phyloP scores from a whole-genome alignment of 768 basidiomycete species.

The Leccinum fibrillosum region DNA sequence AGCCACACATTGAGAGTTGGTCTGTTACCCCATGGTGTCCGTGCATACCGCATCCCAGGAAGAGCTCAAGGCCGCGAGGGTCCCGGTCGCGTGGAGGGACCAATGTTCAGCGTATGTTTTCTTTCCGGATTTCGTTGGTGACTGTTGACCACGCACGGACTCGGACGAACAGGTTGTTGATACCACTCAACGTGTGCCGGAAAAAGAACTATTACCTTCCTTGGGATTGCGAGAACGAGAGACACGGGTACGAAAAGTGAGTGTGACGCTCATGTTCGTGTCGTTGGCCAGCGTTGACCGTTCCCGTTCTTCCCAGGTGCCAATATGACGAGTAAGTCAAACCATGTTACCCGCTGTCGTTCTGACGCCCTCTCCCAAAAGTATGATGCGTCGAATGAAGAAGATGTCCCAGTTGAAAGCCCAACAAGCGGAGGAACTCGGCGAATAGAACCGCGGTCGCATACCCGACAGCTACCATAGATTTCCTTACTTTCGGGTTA shows the following conservation, averaged over 20 bases:
- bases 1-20: neutral
- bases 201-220: conserved; percentile 73
- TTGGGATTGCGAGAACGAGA: conserved; percentile 94
- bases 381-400: conserved; percentile 88
- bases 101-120: conserved; percentile 82
- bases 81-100: conserved; percentile 86
- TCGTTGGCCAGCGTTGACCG: conserved; percentile 6
- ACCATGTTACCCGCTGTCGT: neutral
- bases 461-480: conserved; percentile 16
- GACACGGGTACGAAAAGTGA: conserved; percentile 83
- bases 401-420: conserved; percentile 70
- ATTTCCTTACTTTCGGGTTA: neutral
- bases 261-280: conserved; percentile 16
- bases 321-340: conserved; percentile 91
- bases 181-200: conserved; percentile 87
- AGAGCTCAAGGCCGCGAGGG: conserved; percentile 69
- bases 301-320: conserved; percentile 51
- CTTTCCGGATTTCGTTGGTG: neutral
- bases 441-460: conserved; percentile 23
- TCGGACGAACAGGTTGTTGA: conserved; percentile 55
- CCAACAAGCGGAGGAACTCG: conserved; percentile 39
- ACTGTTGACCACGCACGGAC: neutral
- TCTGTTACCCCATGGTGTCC: conserved; percentile 51
- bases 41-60: conserved; percentile 78
- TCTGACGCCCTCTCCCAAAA: conserved; percentile 27